Evolutionary conservation across 768 basidiomycete genomes (phyloP), one percentile per base, ranked within the genome.

Genomic region (Termitomyces bulborhizus): DNA sequence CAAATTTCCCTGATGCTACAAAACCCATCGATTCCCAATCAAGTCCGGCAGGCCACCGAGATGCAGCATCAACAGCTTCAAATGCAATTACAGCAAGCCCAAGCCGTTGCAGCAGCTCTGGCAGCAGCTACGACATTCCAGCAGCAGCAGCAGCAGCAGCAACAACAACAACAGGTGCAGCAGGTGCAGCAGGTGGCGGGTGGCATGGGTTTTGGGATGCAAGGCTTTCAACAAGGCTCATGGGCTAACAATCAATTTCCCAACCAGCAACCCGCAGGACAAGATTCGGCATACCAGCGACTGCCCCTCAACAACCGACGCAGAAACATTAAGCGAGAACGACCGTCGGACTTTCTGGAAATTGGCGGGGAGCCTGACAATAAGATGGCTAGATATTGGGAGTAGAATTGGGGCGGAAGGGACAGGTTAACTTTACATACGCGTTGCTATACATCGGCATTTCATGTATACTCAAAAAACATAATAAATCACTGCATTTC

Each of bases 271-370:
- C 77, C 80, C 31, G 78, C 79, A 49, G 76, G 78, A 6, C 83
- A 84, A 64, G 90, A 93, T 58, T 92, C 90, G 6, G 87, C 90
- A n/a, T 93, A 93, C 66, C 91, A 93, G 67, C 78, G 91, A 36
- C 65, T 91, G 47, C 90, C 90, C 31, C 71, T 93, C 52, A 93
- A 92, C 63, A 90, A 89, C 63, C 78, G 90, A 56, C 79, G 90
- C 51, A 74, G 88, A 64, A 84, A 83, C 61, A 63, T 89, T 60
- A 92, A 93, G 70, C 79, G 90, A 8, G 91, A 93, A 31, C 75
- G 90, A 45, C 90, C 90, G 1, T 85, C 87, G 4, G 91, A 93
- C 69, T 93, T 93, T 64, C 68, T 90, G 63, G 90, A 92, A 63
- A 78, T 90, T 11, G 81, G 82, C 3, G 80, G 76, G 13, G 83